phyloP scores from a whole-genome alignment of 352 stramenopile genomes.

The Globisporangium emineosum region DNA sequence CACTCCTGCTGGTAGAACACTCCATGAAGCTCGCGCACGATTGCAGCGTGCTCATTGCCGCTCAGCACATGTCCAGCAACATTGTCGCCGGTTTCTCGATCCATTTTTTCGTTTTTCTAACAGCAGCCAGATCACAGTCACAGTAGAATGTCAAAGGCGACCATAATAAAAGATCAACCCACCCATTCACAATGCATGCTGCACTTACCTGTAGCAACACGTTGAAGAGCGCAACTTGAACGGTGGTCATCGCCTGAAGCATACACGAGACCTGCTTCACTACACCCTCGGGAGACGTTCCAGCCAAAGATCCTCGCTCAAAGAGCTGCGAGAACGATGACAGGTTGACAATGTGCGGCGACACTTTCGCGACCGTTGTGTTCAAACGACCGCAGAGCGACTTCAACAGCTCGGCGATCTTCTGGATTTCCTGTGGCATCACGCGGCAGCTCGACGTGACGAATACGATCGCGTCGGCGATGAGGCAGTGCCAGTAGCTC shows the following conservation, averaged over 20 bases:
- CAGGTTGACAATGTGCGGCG: slow-evolving; percentile 80
- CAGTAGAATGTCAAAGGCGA: not conserved
- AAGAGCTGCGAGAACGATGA: slow-evolving; percentile 74
- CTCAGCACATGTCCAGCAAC: slow-evolving; percentile 38
- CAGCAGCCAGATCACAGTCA: not conserved
- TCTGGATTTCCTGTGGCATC: slow-evolving; percentile 49
- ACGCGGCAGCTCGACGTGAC: slow-evolving; percentile 51
- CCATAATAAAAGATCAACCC: not conserved
- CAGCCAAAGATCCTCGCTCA: slow-evolving; percentile 57
- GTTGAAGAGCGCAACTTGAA: slow-evolving; percentile 65
- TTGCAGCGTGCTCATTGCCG: slow-evolving; percentile 38
- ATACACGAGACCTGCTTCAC: slow-evolving; percentile 79
- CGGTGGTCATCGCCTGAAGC: slow-evolving; percentile 66
- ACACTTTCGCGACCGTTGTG: slow-evolving; percentile 60
- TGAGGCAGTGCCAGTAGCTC: slow-evolving; percentile 75
- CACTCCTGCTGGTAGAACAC: slow-evolving; percentile 64
- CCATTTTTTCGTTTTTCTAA: slow-evolving; percentile 54
- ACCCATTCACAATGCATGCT: not conserved
- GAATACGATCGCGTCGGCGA: slow-evolving; percentile 68
- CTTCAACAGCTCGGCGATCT: slow-evolving; percentile 50
- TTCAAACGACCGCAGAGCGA: slow-evolving; percentile 58
- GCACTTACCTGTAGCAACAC: slow-evolving; percentile 41
- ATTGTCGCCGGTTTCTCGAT: slow-evolving; percentile 58
- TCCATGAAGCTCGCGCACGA: slow-evolving; percentile 57
- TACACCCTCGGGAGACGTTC: slow-evolving; percentile 54